Evolutionary conservation across 805 yeast species (phyloP), one percentile per base, ranked within the genome.

Genomic region (Saturnispora serradocipensis): DNA sequence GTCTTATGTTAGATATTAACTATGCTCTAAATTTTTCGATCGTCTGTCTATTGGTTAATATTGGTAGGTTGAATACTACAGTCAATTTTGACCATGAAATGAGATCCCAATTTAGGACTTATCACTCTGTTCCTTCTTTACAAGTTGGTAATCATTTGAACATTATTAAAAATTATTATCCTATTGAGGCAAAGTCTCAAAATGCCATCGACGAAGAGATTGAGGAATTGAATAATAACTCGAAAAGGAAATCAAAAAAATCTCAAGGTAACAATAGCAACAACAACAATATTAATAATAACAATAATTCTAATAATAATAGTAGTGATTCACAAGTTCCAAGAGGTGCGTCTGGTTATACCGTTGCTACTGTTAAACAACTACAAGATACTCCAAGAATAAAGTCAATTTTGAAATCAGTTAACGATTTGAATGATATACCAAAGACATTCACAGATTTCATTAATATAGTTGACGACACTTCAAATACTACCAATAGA

Each of bases 41-140:
- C 10, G 58, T 68, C 22, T 88, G 96, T 57, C 68, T 91, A 38
- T 72, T 91, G 54, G 97, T 91, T 16, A 91, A 91, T 63, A 81
- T 90, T 50, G 98, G 98, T 9, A 74, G 97, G 55, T 81, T 91
- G 81, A 91, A 91, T 70, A 91, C 99, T 2, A 91, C 98, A 2
- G 83, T 91, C 49, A 91, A 91, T 68, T 86, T 91, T 63, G 96
- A 88, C 52, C 88, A 95, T 22, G 97, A 89, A 62, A 91, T 91
- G 98, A 84, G 88, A 59, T 88, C 96, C 0, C 91, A 89, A 58
- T 74, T 91, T 56, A 75, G 99, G 61, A 90, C 97, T 0, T 91
- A 86, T 64, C 97, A 91, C 68, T 86, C 96, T 11, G 88, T 91
- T 34, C 99, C 99, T 0, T 81, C 89, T 10, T 72, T 91, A 43